Evolutionary conservation across 352 stramenopile genomes (phyloP), one percentile per base, ranked within the genome.

Genomic region (Phytophthora ohioensis): DNA sequence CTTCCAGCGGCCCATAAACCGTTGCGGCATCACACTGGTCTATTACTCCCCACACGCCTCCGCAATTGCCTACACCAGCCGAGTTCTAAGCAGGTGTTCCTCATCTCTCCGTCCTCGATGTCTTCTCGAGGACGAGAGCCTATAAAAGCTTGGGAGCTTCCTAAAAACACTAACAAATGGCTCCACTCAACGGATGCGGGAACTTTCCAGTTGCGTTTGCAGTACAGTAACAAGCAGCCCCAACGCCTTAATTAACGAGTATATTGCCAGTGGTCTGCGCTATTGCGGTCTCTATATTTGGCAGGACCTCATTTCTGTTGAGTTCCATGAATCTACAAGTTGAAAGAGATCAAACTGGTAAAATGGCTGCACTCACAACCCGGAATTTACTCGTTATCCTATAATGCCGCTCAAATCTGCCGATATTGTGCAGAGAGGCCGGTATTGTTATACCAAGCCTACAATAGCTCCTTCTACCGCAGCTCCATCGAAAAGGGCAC

Each of bases 191-290:
- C 12, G 12, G 64, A 64, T 51, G 12, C 8, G 12, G 30, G 49
- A 71, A 56, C 9, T 64, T 73, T 73, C 39, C 43, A 49, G 54
- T 67, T 68, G 47, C 46, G 31, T 59, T 58, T 70, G 42, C 27
- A 59, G 59, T 58, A 27, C 21, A 41, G 4, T 31, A 38, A 17
- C 49, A 41, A 34, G 32, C 57, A 64, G 49, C 41, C 31, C 42
- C 58, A 73, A 81, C 67, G 68, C 36, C 55, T 70, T 69, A 85
- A 81, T 70, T 69, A 85, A 81, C 78, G 74, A 21, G 58, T 71
- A 73, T 64, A 69, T 60, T 76, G 57, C 78, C 78, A 73, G 77
- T 46, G 47, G 42, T 48, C 46, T n/a, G 32, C 15, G 27, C 35
- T 49, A 11, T 21, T 30, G 32, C 21, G 32, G 13, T 17, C 9